Percentiles rank a stretch among this genome's conserved stretches.
phyloP scores from a whole-genome alignment of 1,139 yeast genomes.

The Magnusiomyces starmeri region DNA sequence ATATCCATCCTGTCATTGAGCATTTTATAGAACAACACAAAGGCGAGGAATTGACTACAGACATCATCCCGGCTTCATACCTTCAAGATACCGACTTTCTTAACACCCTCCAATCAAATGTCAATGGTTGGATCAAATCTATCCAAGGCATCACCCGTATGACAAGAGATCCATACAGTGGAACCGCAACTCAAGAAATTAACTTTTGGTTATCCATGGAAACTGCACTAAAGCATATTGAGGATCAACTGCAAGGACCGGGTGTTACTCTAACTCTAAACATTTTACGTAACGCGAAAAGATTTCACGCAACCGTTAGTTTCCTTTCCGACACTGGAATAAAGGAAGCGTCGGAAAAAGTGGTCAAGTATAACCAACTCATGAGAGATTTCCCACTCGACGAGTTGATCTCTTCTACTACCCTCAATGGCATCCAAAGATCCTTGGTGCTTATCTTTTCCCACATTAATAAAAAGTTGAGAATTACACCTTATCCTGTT shows the following conservation, averaged over 20 bases:
- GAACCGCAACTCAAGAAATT: slow-evolving; percentile 61
- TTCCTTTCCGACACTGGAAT: slow-evolving; percentile 70
- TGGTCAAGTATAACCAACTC: slow-evolving; percentile 52
- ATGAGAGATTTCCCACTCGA: slow-evolving; percentile 66
- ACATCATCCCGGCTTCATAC: slow-evolving; percentile 33
- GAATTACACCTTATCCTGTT: slow-evolving; percentile 58
- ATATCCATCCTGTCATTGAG: slow-evolving; percentile 49
- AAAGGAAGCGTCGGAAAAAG: slow-evolving; percentile 46
- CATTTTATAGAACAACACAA: slow-evolving; percentile 31
- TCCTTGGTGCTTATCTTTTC: slow-evolving; percentile 47
- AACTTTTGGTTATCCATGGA: slow-evolving; percentile 78
- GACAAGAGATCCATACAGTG: slow-evolving; percentile 46
- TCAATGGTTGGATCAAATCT: slow-evolving; percentile 65
- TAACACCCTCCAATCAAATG: slow-evolving; percentile 58
- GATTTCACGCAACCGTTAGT: slow-evolving; percentile 72
- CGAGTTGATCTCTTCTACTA: slow-evolving; percentile 47
- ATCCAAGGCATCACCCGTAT: slow-evolving; percentile 53
- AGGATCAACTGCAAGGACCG: slow-evolving; percentile 49
- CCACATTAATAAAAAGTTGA: slow-evolving; percentile 54
- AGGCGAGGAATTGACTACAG: slow-evolving; percentile 22
- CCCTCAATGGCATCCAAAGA: slow-evolving; percentile 41
- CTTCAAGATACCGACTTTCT: slow-evolving; percentile 49
- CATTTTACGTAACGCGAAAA: slow-evolving; percentile 58
- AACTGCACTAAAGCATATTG: slow-evolving; percentile 48
- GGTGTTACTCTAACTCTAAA: slow-evolving; percentile 55